phyloP scores from a whole-genome alignment of 2,329 filamentous ascomycete species.

The Sclerotinia borealis region DNA sequence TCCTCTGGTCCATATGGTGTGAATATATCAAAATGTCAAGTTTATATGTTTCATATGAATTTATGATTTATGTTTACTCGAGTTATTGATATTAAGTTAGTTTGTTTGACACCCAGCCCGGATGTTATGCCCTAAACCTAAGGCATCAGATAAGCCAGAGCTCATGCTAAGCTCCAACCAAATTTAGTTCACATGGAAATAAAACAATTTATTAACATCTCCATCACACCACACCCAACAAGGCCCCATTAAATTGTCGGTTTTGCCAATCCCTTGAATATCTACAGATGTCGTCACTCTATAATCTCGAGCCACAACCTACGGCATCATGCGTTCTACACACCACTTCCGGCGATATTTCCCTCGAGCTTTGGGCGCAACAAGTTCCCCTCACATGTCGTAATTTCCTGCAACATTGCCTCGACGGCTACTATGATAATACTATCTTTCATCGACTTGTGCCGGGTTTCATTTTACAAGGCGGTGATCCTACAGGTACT shows the following conservation, averaged over 20 bases:
- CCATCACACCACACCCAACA: not conserved
- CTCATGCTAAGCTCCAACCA: not conserved
- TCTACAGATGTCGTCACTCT: conserved; percentile 71
- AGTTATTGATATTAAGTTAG: too few species aligned
- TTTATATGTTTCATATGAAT: not conserved
- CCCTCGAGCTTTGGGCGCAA: conserved; percentile 89
- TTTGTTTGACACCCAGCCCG: not conserved
- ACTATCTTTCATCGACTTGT: conserved; percentile 93
- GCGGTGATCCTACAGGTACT: conserved; percentile 88
- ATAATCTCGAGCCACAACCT: conserved; percentile 91
- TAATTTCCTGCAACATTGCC: conserved; percentile 91
- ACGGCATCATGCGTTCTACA: conserved; percentile 88
- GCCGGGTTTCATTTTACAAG: conserved; percentile 88
- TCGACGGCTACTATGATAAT: conserved; percentile 91
- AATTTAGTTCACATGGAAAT: not conserved
- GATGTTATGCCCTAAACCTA: not conserved
- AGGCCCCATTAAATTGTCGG: conserved; percentile 26
- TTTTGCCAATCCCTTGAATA: not conserved
- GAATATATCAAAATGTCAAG: too few species aligned
- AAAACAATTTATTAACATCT: not conserved
- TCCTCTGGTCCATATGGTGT: not conserved
- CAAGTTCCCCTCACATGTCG: conserved; percentile 87
- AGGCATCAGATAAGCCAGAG: not conserved
- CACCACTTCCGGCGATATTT: conserved; percentile 83
- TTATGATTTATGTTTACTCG: too few species aligned